Base-by-base conservation (phyloP, 805 yeast species). In the Kluyveromyces siamensis region DNA sequence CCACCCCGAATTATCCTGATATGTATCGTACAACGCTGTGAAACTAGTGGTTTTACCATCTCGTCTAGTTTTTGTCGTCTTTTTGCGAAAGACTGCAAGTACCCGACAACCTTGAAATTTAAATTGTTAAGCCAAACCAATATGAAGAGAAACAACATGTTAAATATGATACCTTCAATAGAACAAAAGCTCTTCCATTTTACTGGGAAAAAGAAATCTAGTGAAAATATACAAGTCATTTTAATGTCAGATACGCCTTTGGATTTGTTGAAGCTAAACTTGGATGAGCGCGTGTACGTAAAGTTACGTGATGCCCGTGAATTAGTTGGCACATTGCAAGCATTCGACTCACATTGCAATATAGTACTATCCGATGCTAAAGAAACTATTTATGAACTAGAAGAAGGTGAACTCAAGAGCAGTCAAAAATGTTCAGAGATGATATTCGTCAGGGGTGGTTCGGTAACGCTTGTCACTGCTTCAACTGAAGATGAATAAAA, bases 391-490 rank as follows among this genome's bases (percentile, higher is more conserved):
- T 87, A 78, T 63, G 72, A 73, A 37, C 59, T 81, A 14, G 76
- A 72, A 33, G 81, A 74, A 5, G 77, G 73, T 3, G 77, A 59
- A 41, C 54, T 72, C 48, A 63, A 70, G 63, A 66, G 77, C 9
- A 65, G 59, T 17, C 73, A 73, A 19, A 84, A 81, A 60, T 75
- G 76, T 52, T 77, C 88, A 16, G 96, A 87, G 48, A 87, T 93
- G 89, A 81, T 93, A 40, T 91, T 91, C 69, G 90, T 93, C 14
- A 83, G 99, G 71, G 99, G 99, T n/a, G 99, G 93, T 68, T 82
- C 95, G 2, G 98, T 93, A 41, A 87, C 95, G 45, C 75, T 90
- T 56, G 83, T 93, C 47, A 81, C 84, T 47, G 74, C 82, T 6
- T 70, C 74, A 19, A 47, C 63, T 27, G 63, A 62, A 9, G 66